Evolutionary conservation across 345 rosid species (phyloP), one percentile per base, ranked within the genome.

Genomic region (Raphanus sativus): DNA sequence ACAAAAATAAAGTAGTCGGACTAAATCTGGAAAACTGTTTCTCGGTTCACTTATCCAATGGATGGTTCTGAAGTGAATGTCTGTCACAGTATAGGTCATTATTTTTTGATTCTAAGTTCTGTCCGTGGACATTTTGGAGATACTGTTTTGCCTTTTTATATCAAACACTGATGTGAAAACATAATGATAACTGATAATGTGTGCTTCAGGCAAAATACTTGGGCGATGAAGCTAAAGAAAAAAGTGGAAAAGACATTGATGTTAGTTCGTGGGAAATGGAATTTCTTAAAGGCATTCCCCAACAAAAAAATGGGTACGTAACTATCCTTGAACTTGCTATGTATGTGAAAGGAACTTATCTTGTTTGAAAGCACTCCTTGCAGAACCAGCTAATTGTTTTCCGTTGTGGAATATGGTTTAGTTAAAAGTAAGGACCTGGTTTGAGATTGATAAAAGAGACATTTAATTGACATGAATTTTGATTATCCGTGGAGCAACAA

Each of bases 221-320:
- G 65, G 84, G 77, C 15, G 99, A 96, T 28, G 99, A 93, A 88
- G 97, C 84, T 32, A 90, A 77, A 84, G 99, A 96, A 86, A 96
- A 96, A 86, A 85, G 83, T 59, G 91, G 86, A 63, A 83, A 83
- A 79, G 86, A 82, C 67, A 86, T 96, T 62, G 89, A 91, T 36
- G 67, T 90, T 65, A 82, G 87, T 77, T 84, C 83, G 16, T 96
- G 99, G 99, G 90, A 87, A 21, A 86, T 55, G 73, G 98, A 93
- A 84, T 87, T 65, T 83, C 82, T 93, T 74, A 85, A 85, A 71
- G 97, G 90, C 73, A 87, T 93, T 87, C 99, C 99, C 30, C 89
- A 83, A 76, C 99, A 96, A 75, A 73, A 83, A 82, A 96, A 96
- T 77, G 97, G 98, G 99, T 96, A 29, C 0, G 86, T 81, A 67